These are phyloP conservation scores for Trematosphaeria pertusa DNA, from an alignment of 2,329 filamentous ascomycete species.

Conservation along the genomic window DNA sequence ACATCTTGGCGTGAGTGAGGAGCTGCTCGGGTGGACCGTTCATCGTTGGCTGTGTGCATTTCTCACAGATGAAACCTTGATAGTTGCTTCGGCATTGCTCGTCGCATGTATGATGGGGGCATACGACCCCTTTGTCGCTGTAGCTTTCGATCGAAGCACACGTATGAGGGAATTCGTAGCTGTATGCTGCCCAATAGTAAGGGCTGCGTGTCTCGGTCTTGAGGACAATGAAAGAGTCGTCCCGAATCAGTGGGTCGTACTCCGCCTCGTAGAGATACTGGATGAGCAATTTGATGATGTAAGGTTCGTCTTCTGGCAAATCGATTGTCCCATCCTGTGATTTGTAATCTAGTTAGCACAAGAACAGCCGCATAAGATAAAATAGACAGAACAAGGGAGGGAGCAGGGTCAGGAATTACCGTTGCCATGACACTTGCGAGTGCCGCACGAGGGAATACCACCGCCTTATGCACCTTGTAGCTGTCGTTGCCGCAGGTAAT, in stretches of 20 bases:
- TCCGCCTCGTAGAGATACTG: slow-evolving; percentile 18
- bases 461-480: slow-evolving; percentile 21
- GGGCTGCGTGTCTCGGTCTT: too few species aligned
- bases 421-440: slow-evolving; percentile 18
- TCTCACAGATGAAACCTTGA: neutral
- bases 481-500: slow-evolving; percentile 15
- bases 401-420: too few species aligned
- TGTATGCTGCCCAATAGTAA: too few species aligned
- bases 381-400: too few species aligned
- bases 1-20: slow-evolving; percentile 18
- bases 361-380: too few species aligned
- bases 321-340: neutral
- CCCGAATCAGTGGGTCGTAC: too few species aligned
- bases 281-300: slow-evolving; percentile 10
- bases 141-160: too few species aligned
- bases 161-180: too few species aligned
- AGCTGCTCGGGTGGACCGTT: neutral
- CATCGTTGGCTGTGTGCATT: neutral
- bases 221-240: too few species aligned
- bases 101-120: too few species aligned
- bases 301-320: slow-evolving; percentile 12
- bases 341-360: slow-evolving; percentile 1
- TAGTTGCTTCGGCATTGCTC: too few species aligned
- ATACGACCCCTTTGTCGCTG: too few species aligned
- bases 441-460: slow-evolving; percentile 14